Evolutionary conservation across 2,329 filamentous ascomycete genomes (phyloP).

Genomic region (Sclerotinia nivalis): DNA sequence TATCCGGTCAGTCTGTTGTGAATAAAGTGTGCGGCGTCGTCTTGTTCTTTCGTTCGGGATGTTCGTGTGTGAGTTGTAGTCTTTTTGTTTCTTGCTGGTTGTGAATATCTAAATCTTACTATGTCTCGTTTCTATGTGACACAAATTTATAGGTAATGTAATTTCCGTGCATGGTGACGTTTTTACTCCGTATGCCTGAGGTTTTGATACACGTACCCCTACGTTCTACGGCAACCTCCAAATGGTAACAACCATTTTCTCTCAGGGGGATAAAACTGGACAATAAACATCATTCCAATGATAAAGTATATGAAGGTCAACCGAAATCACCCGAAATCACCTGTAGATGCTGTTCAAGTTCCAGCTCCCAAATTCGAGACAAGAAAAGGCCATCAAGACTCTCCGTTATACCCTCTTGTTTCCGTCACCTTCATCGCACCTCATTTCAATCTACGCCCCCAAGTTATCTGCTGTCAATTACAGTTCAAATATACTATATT

Average conservation of each 20-base stretch:
- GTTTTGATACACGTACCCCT: background rate
- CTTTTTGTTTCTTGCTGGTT: background rate
- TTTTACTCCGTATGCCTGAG: constrained; percentile 11
- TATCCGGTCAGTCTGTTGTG: constrained; percentile 40
- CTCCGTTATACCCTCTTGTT: background rate
- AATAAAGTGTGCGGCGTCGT: constrained; percentile 23
- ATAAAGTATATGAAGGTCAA: background rate
- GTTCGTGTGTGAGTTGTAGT: background rate
- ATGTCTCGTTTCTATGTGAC: constrained; percentile 8
- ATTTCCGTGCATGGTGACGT: constrained; percentile 21
- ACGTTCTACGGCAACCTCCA: background rate
- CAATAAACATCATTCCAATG: background rate
- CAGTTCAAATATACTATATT: background rate
- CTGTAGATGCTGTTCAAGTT: background rate
- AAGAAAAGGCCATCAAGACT: background rate
- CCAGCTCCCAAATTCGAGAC: background rate
- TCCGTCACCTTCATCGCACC: background rate
- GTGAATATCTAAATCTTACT: background rate
- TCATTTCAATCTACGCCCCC: background rate
- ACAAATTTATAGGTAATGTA: constrained; percentile 3
- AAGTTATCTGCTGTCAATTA: background rate
- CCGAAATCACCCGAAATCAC: background rate
- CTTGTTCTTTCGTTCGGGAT: constrained; percentile 20
- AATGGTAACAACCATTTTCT: background rate
- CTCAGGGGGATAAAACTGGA: background rate